Evolutionary conservation across 371 early-diverging fungal genomes (phyloP).

Genomic region (Coemansia sp.): DNA sequence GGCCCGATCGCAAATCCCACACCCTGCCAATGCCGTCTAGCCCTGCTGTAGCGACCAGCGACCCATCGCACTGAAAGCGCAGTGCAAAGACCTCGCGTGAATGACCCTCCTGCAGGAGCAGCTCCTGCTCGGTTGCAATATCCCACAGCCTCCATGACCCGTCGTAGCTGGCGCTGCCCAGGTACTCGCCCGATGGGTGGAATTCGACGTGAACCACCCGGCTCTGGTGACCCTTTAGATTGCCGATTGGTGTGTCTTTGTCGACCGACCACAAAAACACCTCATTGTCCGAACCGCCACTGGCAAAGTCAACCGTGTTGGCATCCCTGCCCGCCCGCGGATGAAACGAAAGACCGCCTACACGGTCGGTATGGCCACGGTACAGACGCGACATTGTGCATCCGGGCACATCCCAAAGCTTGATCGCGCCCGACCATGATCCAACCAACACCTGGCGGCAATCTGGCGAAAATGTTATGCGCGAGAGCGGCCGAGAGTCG

Average conservation of each 20-base stretch:
- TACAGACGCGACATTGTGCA: conserved; percentile 62
- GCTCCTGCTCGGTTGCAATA: conserved; percentile 67
- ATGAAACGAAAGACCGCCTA: conserved; percentile 88
- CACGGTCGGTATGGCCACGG: conserved; percentile 80
- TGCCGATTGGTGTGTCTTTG: conserved; percentile 72
- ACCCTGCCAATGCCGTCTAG: conserved; percentile 87
- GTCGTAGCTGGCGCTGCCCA: conserved; percentile 89
- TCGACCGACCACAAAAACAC: conserved; percentile 82
- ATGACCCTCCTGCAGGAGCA: conserved; percentile 93
- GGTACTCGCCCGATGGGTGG: conserved; percentile 85
- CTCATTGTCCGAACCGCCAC: conserved; percentile 74
- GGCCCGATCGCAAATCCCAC: conserved; percentile 94
- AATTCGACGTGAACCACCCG: conserved; percentile 86
- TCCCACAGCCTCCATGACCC: conserved; percentile 96
- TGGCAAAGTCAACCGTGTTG: conserved; percentile 72
- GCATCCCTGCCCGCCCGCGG: conserved; percentile 71
- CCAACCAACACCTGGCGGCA: conserved; percentile 76
- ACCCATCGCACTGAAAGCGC: conserved; percentile 89
- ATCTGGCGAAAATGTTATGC: conserved; percentile 79
- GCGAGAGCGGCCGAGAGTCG: conserved; percentile 86
- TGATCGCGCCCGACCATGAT: conserved; percentile 81
- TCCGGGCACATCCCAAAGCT: conserved; percentile 83
- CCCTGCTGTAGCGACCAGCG: conserved; percentile 88
- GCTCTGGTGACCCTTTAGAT: conserved; percentile 76
- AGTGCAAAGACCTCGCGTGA: conserved; percentile 87